A percentile compares a stretch with the other conserved stretches of the same genome.
Evolutionary conservation across 2,329 filamentous ascomycete genomes (phyloP).

Genomic region (Fonsecaea pugnacius): DNA sequence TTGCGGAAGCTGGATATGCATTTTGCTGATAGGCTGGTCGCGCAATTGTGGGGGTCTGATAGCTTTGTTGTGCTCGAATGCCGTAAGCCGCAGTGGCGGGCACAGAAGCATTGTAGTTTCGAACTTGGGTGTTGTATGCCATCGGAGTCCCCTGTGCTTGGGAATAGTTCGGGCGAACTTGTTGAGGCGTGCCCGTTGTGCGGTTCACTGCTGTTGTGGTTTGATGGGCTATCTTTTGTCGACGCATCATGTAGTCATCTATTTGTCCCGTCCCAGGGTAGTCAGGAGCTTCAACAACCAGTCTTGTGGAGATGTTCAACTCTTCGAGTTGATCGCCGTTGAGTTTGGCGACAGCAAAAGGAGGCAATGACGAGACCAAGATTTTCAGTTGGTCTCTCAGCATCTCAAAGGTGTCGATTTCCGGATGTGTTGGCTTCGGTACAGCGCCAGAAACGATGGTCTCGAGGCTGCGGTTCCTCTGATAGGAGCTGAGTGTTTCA

Average conservation of each 20-base stretch:
- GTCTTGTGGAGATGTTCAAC: slow-evolving; percentile 77
- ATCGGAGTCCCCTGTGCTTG: slow-evolving; percentile 29
- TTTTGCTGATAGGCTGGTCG: slow-evolving; percentile 44
- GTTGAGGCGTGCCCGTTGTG: slow-evolving; percentile 25
- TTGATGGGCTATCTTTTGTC: slow-evolving; percentile 46
- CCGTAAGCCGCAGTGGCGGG: slow-evolving; percentile 41
- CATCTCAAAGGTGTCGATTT: slow-evolving; percentile 68
- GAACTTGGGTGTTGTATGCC: slow-evolving; percentile 31
- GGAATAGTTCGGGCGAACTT: slow-evolving; percentile 33
- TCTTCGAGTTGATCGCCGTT: slow-evolving; percentile 85
- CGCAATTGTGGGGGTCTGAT: slow-evolving; percentile 43
- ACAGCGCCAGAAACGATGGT: slow-evolving; percentile 48
- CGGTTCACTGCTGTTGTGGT: slow-evolving; percentile 42
- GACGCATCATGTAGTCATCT: slow-evolving; percentile 67
- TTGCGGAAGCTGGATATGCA: slow-evolving; percentile 43
- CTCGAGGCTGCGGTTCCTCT: slow-evolving; percentile 61
- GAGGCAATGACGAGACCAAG: slow-evolving; percentile 75
- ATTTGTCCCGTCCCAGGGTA: slow-evolving; percentile 82
- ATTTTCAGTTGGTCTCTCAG: slow-evolving; percentile 75
- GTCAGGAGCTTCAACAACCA: slow-evolving; percentile 73
- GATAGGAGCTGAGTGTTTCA: slow-evolving; percentile 65
- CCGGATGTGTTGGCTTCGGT: slow-evolving; percentile 59
- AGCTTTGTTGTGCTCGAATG: slow-evolving; percentile 40
- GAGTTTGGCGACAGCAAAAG: slow-evolving; percentile 82
- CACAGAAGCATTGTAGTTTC: slow-evolving; percentile 32